These are phyloP conservation scores for Trametes cingulata DNA, from an alignment of 768 basidiomycete genomes.

Conservation along the genomic window DNA sequence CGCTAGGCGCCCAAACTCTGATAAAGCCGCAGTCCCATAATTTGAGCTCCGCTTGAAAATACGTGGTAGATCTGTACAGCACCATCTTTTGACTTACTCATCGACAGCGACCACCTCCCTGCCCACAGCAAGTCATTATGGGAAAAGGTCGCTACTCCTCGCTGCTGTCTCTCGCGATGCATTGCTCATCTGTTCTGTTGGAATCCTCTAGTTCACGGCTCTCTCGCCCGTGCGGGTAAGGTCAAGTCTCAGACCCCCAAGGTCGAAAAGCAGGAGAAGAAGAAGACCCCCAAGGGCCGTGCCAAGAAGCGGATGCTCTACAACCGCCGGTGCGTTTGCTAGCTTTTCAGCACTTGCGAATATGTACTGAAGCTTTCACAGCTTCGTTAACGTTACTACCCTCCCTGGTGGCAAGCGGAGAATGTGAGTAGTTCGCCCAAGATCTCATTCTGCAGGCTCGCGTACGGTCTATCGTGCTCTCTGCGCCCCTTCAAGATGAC, in stretches of 20 bases:
- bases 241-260: slow-evolving; percentile 98
- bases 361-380: slow-evolving; percentile 30
- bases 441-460: slow-evolving; percentile 10
- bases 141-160: slow-evolving; percentile 55
- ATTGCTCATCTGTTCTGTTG: slow-evolving; percentile 11
- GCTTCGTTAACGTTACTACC: slow-evolving; percentile 93
- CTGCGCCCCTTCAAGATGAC: slow-evolving; percentile 50
- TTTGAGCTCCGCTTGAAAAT: slow-evolving; percentile 16
- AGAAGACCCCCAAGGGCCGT: slow-evolving; percentile 96
- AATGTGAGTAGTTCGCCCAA: slow-evolving; percentile 69
- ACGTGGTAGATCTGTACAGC: slow-evolving; percentile 22
- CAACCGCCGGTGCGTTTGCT: slow-evolving; percentile 77
- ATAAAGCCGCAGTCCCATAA: neutral
- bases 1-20: neutral
- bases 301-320: slow-evolving; percentile 96
- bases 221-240: slow-evolving; percentile 99
- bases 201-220: slow-evolving; percentile 81
- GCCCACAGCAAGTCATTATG: slow-evolving; percentile 67
- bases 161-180: neutral
- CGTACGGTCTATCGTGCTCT: neutral
- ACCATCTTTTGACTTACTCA: slow-evolving; percentile 31
- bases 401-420: slow-evolving; percentile 90
- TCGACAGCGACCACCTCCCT: slow-evolving; percentile 33
- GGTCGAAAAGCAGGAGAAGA: slow-evolving; percentile 98
- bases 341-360: neutral